Evolutionary conservation across 768 basidiomycete genomes (phyloP), one percentile per base, ranked within the genome.

Genomic region (Termitomyces sp.): DNA sequence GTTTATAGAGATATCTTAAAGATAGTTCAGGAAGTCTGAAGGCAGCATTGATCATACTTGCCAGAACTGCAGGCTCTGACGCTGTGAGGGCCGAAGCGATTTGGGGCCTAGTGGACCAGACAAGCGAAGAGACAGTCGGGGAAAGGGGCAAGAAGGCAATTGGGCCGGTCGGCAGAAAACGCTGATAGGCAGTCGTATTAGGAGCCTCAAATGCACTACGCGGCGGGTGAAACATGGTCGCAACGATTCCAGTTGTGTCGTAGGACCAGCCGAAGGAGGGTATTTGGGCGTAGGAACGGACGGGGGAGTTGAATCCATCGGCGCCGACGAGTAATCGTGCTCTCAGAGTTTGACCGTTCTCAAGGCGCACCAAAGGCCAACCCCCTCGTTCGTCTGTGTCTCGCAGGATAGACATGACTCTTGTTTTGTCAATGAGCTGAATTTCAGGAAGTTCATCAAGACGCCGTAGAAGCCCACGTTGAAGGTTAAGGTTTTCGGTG

Each of bases 231-330:
- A 76, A 68, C 62, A 99, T 78, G 0, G 93, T 97, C 3, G 91
- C 91, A 35, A 99, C 97, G 41, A 98, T 79, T 8, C 88, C 94
- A 63, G 90, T 88, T 0, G 89, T 87, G 56, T 88, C 81, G 68
- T 99, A 99, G 0, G 85, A 78, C 88, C 95, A 97, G 3, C 96
- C 96, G 64, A 85, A 95, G 0, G 92, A 87, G 22, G 86, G 74
- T 59, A 98, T 97, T 24, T 84, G 77, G 0, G 94, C 88, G 65
- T 87, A 98, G 24, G 85, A 68, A 45, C 94, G 84, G 22, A 98
- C 97, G 11, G 95, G 94, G 0, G 95, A 98, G 64, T 93, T 95
- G 67, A 85, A 87, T 3, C 97, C 97, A 64, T 98, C 97, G 5
- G 97, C 96, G 17, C 97, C 71, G 62, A 93, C 91, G 54, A 97